These are phyloP conservation scores for Vigna reflexopilosa DNA, from an alignment of 306 rosid species.

Conservation along the genomic window DNA sequence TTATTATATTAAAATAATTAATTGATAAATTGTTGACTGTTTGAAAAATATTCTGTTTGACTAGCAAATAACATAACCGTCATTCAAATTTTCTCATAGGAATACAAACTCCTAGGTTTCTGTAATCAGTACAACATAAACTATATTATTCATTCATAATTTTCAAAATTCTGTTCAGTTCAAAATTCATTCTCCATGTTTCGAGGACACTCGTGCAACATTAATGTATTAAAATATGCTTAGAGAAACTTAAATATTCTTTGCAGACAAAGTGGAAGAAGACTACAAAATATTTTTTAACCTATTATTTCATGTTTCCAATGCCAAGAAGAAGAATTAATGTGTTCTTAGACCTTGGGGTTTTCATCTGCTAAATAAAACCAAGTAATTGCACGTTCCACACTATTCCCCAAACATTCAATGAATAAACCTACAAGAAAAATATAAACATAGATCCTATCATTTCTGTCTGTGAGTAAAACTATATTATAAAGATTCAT, in stretches of 20 bases:
- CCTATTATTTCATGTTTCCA: slow-evolving; percentile 8
- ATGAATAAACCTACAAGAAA: neutral
- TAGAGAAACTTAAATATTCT: neutral
- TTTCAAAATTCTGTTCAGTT: too few relatives aligned
- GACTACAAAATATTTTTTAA: neutral
- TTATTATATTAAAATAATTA: too few relatives aligned
- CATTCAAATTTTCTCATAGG: too few relatives aligned
- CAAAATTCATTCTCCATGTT: neutral
- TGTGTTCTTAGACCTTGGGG: slow-evolving; percentile 10
- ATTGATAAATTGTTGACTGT: too few relatives aligned
- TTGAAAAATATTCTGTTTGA: too few relatives aligned
- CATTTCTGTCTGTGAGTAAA: neutral
- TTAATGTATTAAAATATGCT: neutral
- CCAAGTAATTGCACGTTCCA: slow-evolving; percentile 34
- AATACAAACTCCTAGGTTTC: too few relatives aligned
- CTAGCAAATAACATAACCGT: too few relatives aligned
- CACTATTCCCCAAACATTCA: neutral
- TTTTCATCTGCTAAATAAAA: neutral
- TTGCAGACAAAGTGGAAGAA: neutral
- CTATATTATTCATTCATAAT: too few relatives aligned
- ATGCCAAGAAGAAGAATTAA: slow-evolving; percentile 29
- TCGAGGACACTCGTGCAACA: slow-evolving; percentile 41
- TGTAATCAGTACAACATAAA: too few relatives aligned
- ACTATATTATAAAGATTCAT: too few relatives aligned
- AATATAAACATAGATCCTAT: neutral